Base-by-base conservation (phyloP, 345 rosid genomes). In the Noccaea caerulescens region DNA sequence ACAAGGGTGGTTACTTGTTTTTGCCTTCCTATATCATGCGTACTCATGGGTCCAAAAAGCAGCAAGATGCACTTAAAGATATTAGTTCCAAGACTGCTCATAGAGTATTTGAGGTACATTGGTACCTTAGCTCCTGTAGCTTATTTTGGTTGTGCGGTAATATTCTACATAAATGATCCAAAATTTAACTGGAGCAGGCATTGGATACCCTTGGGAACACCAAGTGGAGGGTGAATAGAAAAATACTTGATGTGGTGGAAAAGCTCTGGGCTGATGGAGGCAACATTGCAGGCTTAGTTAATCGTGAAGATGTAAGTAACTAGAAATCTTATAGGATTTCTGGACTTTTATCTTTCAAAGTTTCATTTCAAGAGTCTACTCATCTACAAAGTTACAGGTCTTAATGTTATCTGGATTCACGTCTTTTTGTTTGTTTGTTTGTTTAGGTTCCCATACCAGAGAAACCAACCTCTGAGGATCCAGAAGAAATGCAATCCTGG, bases 11-110 rank as follows among this genome's bases (percentile, higher is more conserved):
- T 54, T 85, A 95, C 81, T 82, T 92, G 70, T 92, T 88, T 78
- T 87, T 95, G 61, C 98, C 98, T 72, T 95, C 99, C 25, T 87
- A 86, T 71, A 82, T 85, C 58, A 95, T 95, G 98, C 94, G 99
- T 51, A 95, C 90, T 49, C 99, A 95, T 79, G 98, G 99, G 75
- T 87, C 97, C 38, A 87, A 81, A 72, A 86, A 85, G 75, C 97
- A 87, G 77, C 91, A 88, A 71, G 92, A 85, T 25, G 86, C 87
- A 12, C 73, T 92, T 18, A 87, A 63, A 79, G 79, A 68, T 72
- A 80, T 84, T 62, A 75, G 73, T 13, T 54, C 73, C 59, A 80
- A 84, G 52, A 82, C 83, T 58, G 77, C 93, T 78, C 79, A 82
- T 57, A 84, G 78, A 58, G 92, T 92, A 45, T 95, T 79, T 77